Conservation (phyloP, 371 early-diverging fungal genomes). For the Mucor racemosus region DNA sequence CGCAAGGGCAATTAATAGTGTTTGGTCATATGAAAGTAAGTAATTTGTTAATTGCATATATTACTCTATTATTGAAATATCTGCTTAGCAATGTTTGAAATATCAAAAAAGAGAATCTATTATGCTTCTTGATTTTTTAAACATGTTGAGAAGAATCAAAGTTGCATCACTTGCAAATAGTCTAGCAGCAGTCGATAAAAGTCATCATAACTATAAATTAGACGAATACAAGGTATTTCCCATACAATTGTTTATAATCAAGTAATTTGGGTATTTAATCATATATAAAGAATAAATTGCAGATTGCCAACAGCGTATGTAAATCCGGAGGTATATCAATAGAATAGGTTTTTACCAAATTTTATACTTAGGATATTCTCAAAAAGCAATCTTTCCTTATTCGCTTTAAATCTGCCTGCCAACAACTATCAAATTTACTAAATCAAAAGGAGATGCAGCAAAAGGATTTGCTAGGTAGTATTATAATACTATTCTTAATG, state of each 20-base stretch:
- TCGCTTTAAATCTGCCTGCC: neutral
- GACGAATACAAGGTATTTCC: neutral
- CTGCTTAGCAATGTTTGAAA: neutral
- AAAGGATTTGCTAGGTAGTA: neutral
- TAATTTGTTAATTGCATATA: neutral
- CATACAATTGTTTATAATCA: neutral
- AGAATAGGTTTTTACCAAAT: neutral
- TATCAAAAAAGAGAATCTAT: neutral
- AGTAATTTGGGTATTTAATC: neutral
- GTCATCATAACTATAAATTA: neutral
- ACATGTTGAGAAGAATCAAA: neutral
- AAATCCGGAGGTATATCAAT: neutral
- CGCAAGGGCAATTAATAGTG: neutral
- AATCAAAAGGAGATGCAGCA: neutral
- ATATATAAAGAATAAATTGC: neutral
- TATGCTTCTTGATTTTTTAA: neutral
- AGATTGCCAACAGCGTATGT: neutral
- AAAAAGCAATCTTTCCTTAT: neutral
- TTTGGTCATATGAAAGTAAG: slow-evolving; percentile 11
- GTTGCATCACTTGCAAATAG: neutral
- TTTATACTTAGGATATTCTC: neutral
- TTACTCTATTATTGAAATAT: neutral
- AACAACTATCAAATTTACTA: neutral
- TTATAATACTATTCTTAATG: neutral
- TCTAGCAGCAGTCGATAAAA: neutral